Percentiles rank a stretch among this genome's conserved stretches.
These are phyloP conservation scores for Asterella californica DNA, from an alignment of 225 moss, liverwort and hornwort genomes.

Conservation along the genomic window DNA sequence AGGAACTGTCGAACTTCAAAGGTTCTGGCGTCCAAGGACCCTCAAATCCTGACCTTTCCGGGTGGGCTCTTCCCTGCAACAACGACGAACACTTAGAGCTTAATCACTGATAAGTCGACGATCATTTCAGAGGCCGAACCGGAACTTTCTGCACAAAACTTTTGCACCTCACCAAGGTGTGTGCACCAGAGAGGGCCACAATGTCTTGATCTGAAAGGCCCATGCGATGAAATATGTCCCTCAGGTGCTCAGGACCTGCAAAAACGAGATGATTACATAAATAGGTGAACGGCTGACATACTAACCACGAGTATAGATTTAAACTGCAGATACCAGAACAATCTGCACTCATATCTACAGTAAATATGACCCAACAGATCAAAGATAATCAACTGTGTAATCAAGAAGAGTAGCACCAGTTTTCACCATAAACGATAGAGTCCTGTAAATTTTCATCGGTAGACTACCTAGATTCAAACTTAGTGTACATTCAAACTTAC, in stretches of 20 bases:
- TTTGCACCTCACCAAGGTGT: slow-evolving; percentile 60
- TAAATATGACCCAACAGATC: not conserved
- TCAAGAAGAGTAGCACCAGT: too few species aligned
- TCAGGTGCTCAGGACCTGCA: slow-evolving; percentile 74
- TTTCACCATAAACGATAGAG: too few species aligned
- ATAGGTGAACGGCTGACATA: not conserved
- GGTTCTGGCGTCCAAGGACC: slow-evolving; percentile 87
- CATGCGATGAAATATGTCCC: slow-evolving; percentile 88
- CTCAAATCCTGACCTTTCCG: slow-evolving; percentile 90
- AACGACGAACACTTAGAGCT: slow-evolving; percentile 1
- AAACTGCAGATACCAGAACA: not conserved
- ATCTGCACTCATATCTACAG: not conserved
- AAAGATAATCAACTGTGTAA: too few species aligned
- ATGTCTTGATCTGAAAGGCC: slow-evolving; percentile 84
- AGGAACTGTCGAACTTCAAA: slow-evolving; percentile 91
- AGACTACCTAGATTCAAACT: too few species aligned
- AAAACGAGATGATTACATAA: not conserved
- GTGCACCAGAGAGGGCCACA: slow-evolving; percentile 87
- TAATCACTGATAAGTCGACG: not conserved
- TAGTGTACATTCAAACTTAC: not conserved
- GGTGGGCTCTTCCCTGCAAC: slow-evolving; percentile 71
- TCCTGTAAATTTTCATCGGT: too few species aligned
- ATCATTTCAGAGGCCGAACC: not conserved
- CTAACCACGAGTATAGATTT: not conserved
- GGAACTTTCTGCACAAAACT: not conserved